These are phyloP conservation scores for Chondrus crispus DNA, from an alignment of 23 red algal genomes.

Conservation along the genomic window DNA sequence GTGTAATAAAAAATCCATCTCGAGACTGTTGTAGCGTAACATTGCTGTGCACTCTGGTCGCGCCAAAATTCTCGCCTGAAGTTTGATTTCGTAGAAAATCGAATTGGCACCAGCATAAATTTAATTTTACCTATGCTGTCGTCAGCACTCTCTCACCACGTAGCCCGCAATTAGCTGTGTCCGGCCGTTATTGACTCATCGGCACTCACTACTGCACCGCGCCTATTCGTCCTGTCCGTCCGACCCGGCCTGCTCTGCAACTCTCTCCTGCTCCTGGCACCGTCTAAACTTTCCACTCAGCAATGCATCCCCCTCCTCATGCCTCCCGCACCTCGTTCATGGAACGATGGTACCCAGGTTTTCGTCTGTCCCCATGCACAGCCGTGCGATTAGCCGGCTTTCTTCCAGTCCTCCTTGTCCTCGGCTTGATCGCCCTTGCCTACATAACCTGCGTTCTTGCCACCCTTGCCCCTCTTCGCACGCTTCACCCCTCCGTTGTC, in stretches of 20 bases:
- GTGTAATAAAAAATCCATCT: too few species aligned
- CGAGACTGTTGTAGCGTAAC: too few species aligned
- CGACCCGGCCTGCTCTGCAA: background rate
- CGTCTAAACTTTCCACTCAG: background rate
- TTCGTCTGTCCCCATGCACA: constrained; percentile 43
- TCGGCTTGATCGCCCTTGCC: constrained; percentile 37
- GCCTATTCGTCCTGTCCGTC: background rate
- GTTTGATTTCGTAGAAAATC: too few species aligned
- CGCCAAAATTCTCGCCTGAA: too few species aligned
- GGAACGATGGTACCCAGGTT: constrained; percentile 4
- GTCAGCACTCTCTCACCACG: too few species aligned
- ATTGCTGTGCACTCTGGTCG: too few species aligned
- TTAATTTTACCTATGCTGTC: too few species aligned
- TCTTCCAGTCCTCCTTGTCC: constrained; percentile 54
- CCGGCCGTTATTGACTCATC: background rate
- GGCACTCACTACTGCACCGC: background rate
- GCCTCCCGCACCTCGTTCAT: background rate
- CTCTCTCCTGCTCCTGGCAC: background rate
- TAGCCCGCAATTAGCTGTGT: too few species aligned
- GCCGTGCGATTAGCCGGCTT: constrained; percentile 54
- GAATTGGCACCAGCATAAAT: too few species aligned
- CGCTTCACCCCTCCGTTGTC: constrained; percentile 1
- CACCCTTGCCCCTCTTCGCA: constrained; percentile 60
- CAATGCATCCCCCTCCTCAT: background rate
- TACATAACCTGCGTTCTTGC: constrained; percentile 55